Percentiles rank a stretch among this genome's conserved stretches.
Conservation (phyloP, 345 rosid genomes). For the Gossypium raimondii region DNA sequence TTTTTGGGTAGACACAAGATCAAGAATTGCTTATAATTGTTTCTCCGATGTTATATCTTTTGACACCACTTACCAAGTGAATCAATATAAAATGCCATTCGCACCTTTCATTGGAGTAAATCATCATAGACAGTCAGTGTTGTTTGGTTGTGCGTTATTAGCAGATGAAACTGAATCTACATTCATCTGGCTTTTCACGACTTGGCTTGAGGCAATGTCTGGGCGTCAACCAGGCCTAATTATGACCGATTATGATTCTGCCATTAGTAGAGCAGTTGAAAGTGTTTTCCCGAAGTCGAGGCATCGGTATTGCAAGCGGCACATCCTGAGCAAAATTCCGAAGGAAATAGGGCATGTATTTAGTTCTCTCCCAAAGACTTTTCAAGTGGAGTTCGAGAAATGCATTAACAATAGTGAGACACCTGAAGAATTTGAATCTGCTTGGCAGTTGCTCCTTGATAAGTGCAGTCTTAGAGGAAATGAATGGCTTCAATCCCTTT, state of each 20-base stretch:
- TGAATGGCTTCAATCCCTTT: slow-evolving; percentile 35
- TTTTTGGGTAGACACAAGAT: slow-evolving; percentile 34
- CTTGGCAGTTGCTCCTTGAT: slow-evolving; percentile 34
- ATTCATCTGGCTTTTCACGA: slow-evolving; percentile 32
- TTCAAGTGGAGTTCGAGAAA: slow-evolving; percentile 27
- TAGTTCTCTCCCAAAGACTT: slow-evolving; percentile 25
- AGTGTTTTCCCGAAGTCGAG: slow-evolving; percentile 22
- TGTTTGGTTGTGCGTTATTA: slow-evolving; percentile 34
- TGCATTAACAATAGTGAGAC: slow-evolving; percentile 27
- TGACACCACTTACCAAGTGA: slow-evolving; percentile 26
- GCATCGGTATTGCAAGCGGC: slow-evolving; percentile 32
- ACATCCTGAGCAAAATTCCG: slow-evolving; percentile 29
- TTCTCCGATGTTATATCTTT: slow-evolving; percentile 31
- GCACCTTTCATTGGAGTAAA: slow-evolving; percentile 33
- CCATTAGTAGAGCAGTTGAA: slow-evolving; percentile 26
- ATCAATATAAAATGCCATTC: slow-evolving; percentile 32
- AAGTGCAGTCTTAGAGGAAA: slow-evolving; percentile 28
- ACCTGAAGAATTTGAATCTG: slow-evolving; percentile 30
- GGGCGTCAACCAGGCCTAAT: slow-evolving; percentile 26
- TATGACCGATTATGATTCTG: slow-evolving; percentile 28
- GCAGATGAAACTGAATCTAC: slow-evolving; percentile 30
- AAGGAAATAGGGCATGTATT: slow-evolving; percentile 26
- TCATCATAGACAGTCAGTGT: slow-evolving; percentile 31
- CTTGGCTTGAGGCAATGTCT: slow-evolving; percentile 34
- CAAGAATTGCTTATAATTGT: slow-evolving; percentile 24